phyloP scores from a whole-genome alignment of 345 rosid species.

The rapeseed (Brassica napus) region DNA sequence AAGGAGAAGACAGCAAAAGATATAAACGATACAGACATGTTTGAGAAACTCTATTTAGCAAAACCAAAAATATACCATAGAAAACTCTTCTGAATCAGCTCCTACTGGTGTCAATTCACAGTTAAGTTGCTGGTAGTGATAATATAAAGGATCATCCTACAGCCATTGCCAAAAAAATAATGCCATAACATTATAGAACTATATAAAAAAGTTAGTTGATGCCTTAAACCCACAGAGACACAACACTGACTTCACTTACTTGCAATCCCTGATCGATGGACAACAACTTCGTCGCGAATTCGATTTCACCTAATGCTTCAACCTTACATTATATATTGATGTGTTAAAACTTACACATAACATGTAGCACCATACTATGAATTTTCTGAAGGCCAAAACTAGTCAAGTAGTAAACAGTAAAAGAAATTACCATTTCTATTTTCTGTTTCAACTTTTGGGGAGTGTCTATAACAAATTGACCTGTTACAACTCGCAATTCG shows the following conservation, averaged over 20 bases:
- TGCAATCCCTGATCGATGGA: slow-evolving; percentile 46
- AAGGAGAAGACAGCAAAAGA: slow-evolving; percentile 14
- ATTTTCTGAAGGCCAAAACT: slow-evolving; percentile 11
- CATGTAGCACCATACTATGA: neutral
- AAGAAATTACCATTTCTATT: slow-evolving; percentile 70
- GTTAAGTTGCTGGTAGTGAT: slow-evolving; percentile 62
- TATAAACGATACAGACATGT: neutral
- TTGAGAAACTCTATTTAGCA: neutral
- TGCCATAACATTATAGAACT: neutral
- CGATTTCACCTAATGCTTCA: slow-evolving; percentile 88
- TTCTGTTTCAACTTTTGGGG: slow-evolving; percentile 82
- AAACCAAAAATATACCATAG: slow-evolving; percentile 49
- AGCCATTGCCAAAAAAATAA: slow-evolving; percentile 14
- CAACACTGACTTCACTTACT: slow-evolving; percentile 42
- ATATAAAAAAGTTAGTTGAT: neutral
- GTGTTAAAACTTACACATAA: neutral
- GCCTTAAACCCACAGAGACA: slow-evolving; percentile 4
- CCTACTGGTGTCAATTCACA: slow-evolving; percentile 69
- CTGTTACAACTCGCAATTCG: slow-evolving; percentile 49
- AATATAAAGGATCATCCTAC: slow-evolving; percentile 76
- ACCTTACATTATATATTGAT: slow-evolving; percentile 52
- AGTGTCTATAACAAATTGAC: slow-evolving; percentile 81
- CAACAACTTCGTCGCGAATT: slow-evolving; percentile 80
- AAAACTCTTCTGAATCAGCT: slow-evolving; percentile 61
- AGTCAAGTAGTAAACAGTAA: slow-evolving; percentile 18